phyloP scores from a whole-genome alignment of 2,329 filamentous ascomycete genomes.

The Orbilia brochopaga region DNA sequence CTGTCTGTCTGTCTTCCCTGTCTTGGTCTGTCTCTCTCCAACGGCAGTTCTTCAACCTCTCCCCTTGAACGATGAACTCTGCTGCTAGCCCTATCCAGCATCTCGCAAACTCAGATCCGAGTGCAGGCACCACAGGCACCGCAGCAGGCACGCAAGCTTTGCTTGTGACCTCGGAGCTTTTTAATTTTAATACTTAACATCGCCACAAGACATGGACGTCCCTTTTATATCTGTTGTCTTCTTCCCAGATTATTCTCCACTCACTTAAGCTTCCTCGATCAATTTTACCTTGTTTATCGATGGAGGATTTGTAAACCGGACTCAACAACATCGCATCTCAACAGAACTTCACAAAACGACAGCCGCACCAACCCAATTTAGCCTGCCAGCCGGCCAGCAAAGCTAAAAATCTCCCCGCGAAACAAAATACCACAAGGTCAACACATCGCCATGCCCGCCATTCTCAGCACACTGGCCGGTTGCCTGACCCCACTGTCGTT shows the following conservation, averaged over 20 bases:
- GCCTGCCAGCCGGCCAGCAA: not conserved
- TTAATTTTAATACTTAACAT: not conserved
- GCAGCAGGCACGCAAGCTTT: not conserved
- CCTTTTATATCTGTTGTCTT: not conserved
- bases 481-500: conserved; percentile 18
- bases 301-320: no score
- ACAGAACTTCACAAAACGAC: no score
- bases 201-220: not conserved
- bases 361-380: not conserved
- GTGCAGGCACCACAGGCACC: no score
- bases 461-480: conserved; percentile 20
- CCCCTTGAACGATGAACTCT: no score
- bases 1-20: not conserved
- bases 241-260: not conserved
- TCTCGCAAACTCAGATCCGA: conserved; percentile 1
- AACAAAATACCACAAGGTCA: not conserved
- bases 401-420: not conserved
- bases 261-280: no score
- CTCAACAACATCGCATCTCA: no score
- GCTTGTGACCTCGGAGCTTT: not conserved
- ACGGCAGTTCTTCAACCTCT: no score
- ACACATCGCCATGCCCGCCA: not conserved
- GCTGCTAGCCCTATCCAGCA: conserved; percentile 1
- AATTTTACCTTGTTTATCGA: no score
- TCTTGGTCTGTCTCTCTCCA: no score